Evolutionary conservation across 2,329 filamentous ascomycete species (phyloP).

Genomic region (Dryadomyces quercivorus): DNA sequence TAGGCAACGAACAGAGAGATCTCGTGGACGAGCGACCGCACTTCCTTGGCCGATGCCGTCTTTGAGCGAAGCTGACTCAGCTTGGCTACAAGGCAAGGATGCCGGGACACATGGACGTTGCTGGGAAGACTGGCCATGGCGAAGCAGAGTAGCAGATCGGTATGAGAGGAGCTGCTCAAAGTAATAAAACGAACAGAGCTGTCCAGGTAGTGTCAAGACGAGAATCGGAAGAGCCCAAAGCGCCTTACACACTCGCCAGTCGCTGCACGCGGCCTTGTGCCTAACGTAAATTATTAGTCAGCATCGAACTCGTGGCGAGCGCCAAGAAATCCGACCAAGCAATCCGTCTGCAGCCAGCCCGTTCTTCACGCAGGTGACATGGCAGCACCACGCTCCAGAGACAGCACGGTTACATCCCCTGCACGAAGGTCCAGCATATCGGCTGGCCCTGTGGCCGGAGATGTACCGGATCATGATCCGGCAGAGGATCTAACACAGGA

Average conservation of each 20-base stretch:
- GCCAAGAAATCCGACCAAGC: not conserved
- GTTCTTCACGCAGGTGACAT: not conserved
- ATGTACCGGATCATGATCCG: too few relatives aligned
- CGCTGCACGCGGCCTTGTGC: too few relatives aligned
- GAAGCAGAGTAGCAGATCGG: not conserved
- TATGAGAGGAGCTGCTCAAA: not conserved
- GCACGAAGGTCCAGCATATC: not conserved
- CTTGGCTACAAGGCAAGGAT: conserved; percentile 81
- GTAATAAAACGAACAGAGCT: not conserved
- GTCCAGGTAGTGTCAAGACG: too few relatives aligned
- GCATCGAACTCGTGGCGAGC: not conserved
- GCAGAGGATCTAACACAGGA: not conserved
- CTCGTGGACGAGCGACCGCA: conserved; percentile 73
- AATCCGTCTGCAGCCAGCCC: not conserved
- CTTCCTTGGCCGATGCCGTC: conserved; percentile 57
- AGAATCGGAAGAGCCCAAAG: too few relatives aligned
- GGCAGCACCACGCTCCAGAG: not conserved
- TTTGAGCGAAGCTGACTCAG: conserved; percentile 77
- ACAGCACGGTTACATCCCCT: not conserved
- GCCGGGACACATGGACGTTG: conserved; percentile 66
- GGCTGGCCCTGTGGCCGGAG: not conserved
- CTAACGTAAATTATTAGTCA: not conserved
- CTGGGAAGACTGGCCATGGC: conserved; percentile 27
- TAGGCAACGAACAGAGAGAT: conserved; percentile 72
- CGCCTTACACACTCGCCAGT: too few relatives aligned